A percentile compares a stretch with the other conserved stretches of the same genome.
phyloP scores from a whole-genome alignment of 371 early-diverging fungal species.

The Mucor saturninus region DNA sequence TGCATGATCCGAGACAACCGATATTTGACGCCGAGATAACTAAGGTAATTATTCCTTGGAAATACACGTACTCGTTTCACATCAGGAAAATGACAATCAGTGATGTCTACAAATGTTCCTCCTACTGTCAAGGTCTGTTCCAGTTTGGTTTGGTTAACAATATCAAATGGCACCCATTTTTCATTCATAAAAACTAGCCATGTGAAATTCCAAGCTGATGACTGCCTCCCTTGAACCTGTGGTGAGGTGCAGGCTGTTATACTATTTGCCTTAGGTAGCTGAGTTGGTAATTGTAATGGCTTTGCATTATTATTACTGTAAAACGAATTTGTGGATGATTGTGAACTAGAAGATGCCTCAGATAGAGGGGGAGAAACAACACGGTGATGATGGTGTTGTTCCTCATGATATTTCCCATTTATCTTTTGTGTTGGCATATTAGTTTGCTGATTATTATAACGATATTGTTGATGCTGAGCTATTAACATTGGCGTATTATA shows the following conservation, averaged over 20 bases:
- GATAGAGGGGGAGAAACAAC: constrained; percentile 20
- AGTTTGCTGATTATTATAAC: constrained; percentile 1
- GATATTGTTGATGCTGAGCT: constrained; percentile 15
- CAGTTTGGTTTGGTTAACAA: constrained; percentile 34
- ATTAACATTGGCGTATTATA: constrained; percentile 8
- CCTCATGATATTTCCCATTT: neutral
- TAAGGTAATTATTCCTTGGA: constrained; percentile 40
- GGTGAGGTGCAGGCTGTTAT: neutral
- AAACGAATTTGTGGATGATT: constrained; percentile 7
- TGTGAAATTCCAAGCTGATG: constrained; percentile 30
- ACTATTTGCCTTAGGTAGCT: neutral
- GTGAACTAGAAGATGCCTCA: constrained; percentile 7
- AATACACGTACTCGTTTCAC: constrained; percentile 43
- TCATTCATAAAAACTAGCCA: constrained; percentile 44
- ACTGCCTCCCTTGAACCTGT: neutral
- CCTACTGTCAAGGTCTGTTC: constrained; percentile 43
- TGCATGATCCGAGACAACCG: constrained; percentile 45
- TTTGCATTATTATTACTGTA: neutral
- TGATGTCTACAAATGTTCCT: constrained; percentile 44
- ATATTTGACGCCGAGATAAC: constrained; percentile 46
- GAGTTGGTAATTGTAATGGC: neutral
- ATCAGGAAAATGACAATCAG: constrained; percentile 38
- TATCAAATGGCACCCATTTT: constrained; percentile 46
- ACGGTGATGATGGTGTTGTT: constrained; percentile 1
- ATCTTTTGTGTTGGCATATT: constrained; percentile 6